Evolutionary conservation across 306 rosid species (phyloP), one percentile per base, ranked within the genome.

Genomic region (Canavalia ensiformis): DNA sequence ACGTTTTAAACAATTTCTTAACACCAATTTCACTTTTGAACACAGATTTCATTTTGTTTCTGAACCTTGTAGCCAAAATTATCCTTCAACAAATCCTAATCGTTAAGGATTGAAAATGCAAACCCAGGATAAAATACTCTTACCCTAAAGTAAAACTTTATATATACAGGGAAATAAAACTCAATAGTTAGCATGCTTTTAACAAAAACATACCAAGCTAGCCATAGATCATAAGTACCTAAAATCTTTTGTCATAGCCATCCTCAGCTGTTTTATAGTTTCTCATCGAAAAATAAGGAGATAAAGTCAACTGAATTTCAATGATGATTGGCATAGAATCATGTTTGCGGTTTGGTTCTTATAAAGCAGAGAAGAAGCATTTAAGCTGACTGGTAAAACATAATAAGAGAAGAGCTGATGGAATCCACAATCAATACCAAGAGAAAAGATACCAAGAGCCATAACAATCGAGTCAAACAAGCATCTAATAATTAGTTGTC

Each of bases 21-120:
- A 29, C 62, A 58, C 33, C 42, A n/a, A 47, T 8, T 33, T 63
- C 37, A 34, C 35, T 34, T 58, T 39, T 49, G 72, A 60, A 4
- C 34, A 59, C 2, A 41, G 7, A 41, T 55, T 34, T 64, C 35
- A 35, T 18, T 35, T 58, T 41, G 41, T 37, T 37, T 37, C 41
- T 39, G 72, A 60, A 5, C 35, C 47, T 1, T 30, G 7, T 29
- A 42, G 8, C 18, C 50, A 18, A 72, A 18, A 25, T 8, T 41
- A 42, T 60, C 78, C 50, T 80, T 58, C 71, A 60, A 60, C 18
- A 31, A 37, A 76, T 71, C 49, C 44, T 65, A 52, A 37, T 41
- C 66, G 65, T 2, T 56, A 50, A 57, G 47, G 46, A 68, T 57
- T 69, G 41, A n/a, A 13, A 29, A 45, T 77, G 74, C 51, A 76